These are phyloP conservation scores for Leucocoprinus birnbaumii DNA, from an alignment of 768 basidiomycete genomes.

Conservation along the genomic window DNA sequence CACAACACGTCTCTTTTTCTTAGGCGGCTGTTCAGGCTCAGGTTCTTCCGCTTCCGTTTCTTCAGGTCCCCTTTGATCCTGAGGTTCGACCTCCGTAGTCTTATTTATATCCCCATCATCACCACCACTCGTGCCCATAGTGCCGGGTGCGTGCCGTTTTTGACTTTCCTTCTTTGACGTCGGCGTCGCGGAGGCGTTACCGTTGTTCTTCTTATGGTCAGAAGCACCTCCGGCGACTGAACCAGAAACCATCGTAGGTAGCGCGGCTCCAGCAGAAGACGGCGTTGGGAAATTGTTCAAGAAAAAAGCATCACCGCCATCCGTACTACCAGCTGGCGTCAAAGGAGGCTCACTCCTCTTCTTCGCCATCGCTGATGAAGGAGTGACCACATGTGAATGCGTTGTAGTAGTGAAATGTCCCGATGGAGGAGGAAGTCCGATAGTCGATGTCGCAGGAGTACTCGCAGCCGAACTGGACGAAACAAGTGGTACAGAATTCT, in stretches of 20 bases:
- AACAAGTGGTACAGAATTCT: conserved; percentile 66
- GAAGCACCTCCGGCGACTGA: conserved; percentile 6
- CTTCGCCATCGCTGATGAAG: conserved; percentile 25
- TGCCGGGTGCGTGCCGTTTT: conserved; percentile 20
- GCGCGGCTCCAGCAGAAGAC: neutral
- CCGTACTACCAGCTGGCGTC: conserved; percentile 48
- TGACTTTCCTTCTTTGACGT: conserved; percentile 3
- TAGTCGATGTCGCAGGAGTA: conserved; percentile 21
- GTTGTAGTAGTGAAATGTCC: neutral
- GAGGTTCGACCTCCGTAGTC: conserved; percentile 16
- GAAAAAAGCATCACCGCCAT: conserved; percentile 25
- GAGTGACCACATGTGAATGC: conserved; percentile 18
- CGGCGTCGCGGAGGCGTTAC: neutral
- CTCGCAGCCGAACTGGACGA: conserved; percentile 30
- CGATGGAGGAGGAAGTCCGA: conserved; percentile 10
- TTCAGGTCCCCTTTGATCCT: neutral
- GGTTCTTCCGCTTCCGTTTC: neutral
- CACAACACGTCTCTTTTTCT: conserved; percentile 84
- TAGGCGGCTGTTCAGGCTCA: conserved; percentile 55
- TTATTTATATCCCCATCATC: conserved; percentile 15
- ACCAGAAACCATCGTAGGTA: conserved; percentile 20
- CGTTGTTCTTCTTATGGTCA: neutral
- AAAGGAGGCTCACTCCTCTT: conserved; percentile 43
- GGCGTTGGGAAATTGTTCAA: neutral
- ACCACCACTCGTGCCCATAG: neutral